Evolutionary conservation across 345 rosid genomes (phyloP), one percentile per base, ranked within the genome.

Genomic region (Citrus cavaleriei): DNA sequence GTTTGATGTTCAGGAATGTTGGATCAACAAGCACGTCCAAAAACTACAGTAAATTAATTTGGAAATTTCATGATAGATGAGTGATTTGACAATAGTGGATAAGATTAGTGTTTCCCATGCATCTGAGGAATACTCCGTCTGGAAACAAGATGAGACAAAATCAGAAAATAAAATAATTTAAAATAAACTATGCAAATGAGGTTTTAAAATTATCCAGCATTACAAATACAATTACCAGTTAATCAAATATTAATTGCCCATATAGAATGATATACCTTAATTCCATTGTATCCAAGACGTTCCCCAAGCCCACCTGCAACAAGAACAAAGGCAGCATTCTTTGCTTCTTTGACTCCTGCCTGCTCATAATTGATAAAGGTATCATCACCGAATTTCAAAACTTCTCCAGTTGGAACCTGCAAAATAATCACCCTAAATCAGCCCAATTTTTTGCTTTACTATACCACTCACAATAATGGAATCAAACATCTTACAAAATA

Each of bases 221-320:
- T 64, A 77, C 32, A 76, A 30, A 57, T 55, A 46, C 21, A 27
- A 70, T 28, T 38, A 68, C 32, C 46, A 58, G 59, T 70, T 62
- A 8, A 24, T 28, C 38, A 79, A 34, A 27, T 69, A 67, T 68
- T 76, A 62, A 61, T 54, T 72, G 63, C 28, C 27, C 42, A n/a
- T 13, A 37, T 37, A 51, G 37, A 34, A 40, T 61, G 64, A 72
- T 22, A 69, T 79, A 95, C 97, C 98, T 95, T 96, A 82, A 96
- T 96, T 80, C 99, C 99, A 83, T 92, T 94, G 83, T 91, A 96
- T 78, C 99, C 99, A 79, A 96, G 97, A 66, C 98, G 98, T 78
- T 94, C 99, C 19, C 99, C 99, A 76, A 96, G 97, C 12, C 99
- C 99, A 72, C 99, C 98, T 5, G 98, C 97, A 85, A 94, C 99